These are phyloP conservation scores for Penicillium sp. DNA, from an alignment of 2,329 filamentous ascomycete genomes.

Conservation along the genomic window DNA sequence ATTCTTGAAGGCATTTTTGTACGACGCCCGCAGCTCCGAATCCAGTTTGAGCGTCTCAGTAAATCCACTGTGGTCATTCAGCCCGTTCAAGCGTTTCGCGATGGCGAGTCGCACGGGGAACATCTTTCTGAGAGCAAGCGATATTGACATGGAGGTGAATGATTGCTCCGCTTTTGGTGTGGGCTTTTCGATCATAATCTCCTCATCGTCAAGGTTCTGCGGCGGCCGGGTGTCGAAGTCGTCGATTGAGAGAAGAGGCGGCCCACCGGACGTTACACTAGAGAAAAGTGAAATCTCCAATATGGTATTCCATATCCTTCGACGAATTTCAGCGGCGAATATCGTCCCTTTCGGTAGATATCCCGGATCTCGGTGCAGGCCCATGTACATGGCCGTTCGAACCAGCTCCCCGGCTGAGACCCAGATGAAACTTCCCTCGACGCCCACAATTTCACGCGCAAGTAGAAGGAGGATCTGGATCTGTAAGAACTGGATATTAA, in stretches of 20 bases:
- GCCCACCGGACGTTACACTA: constrained; percentile 39
- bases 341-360: constrained; percentile 29
- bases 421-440: constrained; percentile 42
- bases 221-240: constrained; percentile 45
- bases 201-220: constrained; percentile 45
- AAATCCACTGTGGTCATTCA: constrained; percentile 24
- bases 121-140: constrained; percentile 40
- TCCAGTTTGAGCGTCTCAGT: constrained; percentile 36
- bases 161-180: constrained; percentile 28
- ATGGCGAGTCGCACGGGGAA: constrained; percentile 42
- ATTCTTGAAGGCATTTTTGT: constrained; percentile 44
- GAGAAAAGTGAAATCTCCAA: constrained; percentile 43
- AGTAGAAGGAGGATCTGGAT: constrained; percentile 42
- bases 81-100: constrained; percentile 31
- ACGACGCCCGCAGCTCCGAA: constrained; percentile 48
- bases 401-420: constrained; percentile 42
- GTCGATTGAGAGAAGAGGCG: constrained; percentile 36
- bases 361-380: constrained; percentile 44
- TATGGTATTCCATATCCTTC: constrained; percentile 35
- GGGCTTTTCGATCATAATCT: constrained; percentile 35
- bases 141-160: constrained; percentile 40
- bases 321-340: constrained; percentile 30
- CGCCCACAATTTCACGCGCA: constrained; percentile 38
- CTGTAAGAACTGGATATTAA: constrained; percentile 57
- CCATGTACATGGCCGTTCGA: constrained; percentile 43